Evolutionary conservation across 2,329 filamentous ascomycete species (phyloP).

Genomic region (Gaeumannomyces sp.): DNA sequence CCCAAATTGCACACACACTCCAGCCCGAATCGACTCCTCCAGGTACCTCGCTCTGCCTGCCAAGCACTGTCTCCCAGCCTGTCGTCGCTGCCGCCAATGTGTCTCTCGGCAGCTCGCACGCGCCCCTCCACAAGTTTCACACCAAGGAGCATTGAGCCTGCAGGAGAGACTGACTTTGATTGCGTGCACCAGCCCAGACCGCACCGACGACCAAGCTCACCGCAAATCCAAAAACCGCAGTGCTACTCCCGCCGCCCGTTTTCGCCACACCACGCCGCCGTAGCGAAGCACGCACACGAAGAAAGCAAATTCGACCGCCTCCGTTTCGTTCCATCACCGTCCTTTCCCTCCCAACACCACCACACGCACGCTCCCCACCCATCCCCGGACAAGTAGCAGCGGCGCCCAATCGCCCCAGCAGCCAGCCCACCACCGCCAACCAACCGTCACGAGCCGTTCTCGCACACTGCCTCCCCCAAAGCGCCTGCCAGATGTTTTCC

Average conservation of each 20-base stretch:
- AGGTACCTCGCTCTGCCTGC: background rate
- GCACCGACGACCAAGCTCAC: background rate
- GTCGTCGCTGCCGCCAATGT: slow-evolving; percentile 2
- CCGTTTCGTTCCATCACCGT: background rate
- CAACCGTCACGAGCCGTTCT: slow-evolving; percentile 20
- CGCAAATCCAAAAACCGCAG: background rate
- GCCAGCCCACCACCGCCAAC: slow-evolving; percentile 1
- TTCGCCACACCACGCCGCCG: slow-evolving; percentile 1
- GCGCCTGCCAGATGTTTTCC: slow-evolving; percentile 45
- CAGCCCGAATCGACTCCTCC: background rate
- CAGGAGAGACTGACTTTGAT: background rate
- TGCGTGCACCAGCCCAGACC: background rate
- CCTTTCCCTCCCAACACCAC: background rate
- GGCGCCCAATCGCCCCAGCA: background rate
- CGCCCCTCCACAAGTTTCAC: background rate
- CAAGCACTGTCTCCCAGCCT: slow-evolving; percentile 1
- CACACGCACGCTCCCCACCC: background rate
- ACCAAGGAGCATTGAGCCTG: background rate
- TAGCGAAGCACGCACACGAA: background rate
- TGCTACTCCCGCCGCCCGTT: background rate
- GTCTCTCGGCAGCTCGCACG: background rate
- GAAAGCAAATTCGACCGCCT: background rate
- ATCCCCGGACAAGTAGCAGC: background rate
- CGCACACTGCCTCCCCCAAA: slow-evolving; percentile 19
- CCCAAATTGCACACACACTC: background rate